Base-by-base conservation (phyloP, 1,284 basidiomycete genomes). In the Sporisorium graminicola region DNA sequence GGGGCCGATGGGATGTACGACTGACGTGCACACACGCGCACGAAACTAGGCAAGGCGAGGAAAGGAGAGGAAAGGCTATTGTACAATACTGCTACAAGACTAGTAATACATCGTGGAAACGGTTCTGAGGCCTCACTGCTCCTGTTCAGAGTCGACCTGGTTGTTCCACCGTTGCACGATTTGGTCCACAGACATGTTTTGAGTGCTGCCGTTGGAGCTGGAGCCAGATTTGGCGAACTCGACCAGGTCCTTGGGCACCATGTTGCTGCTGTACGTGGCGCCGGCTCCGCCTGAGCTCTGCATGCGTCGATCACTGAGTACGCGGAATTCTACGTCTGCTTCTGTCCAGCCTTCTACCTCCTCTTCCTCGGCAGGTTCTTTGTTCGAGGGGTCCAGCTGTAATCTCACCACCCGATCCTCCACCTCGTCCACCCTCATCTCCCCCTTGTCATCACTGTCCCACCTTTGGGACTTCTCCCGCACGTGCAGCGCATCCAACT, bases 211-310 rank as follows among this genome's bases (percentile, higher is more conserved):
- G 1, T 6, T 40, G 18, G 9, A 18, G 10, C 10, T 4, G 5
- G 56, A 44, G 9, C 40, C 20, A 18, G 56, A 46, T 27, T 89
- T 89, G 78, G 93, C 92, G 82, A 96, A 86, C 58, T 89, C 90
- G 22, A 97, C 87, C 14, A 93, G 92, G 82, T 98, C 95, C 43
- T 93, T 88, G 2, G 95, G 96, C 18, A 96, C 89, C 92, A 96
- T 96, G 83, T 97, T 98, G 80, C 93, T 91, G 74, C 92, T 91
- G 82, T 94, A 89, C 1, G 89, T 88, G 12, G 72, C 72, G n/a
- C 62, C 57, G 4, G 65, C 52, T 3, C 61, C 63, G 5, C 58
- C 54, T 8, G 44, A 24, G 22, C 29, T 40, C n/a, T 60, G 56
- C 47, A 70, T 44, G 1, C 94, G 93, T 13, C 60, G 72, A 90